phyloP scores from a whole-genome alignment of 805 yeast species.

The Kodamaea lidongshanica region DNA sequence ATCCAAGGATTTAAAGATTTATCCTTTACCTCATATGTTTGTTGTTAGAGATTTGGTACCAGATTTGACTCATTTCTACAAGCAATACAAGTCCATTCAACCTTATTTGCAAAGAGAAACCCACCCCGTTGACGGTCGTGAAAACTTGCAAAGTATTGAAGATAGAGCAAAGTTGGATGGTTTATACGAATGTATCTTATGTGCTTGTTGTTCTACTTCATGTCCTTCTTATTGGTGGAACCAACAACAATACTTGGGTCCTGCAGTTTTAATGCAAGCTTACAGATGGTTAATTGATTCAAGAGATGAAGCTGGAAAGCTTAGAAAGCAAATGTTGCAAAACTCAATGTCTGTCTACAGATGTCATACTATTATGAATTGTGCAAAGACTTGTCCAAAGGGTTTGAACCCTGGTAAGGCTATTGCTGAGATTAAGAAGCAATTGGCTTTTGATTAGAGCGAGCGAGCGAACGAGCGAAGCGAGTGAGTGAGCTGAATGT shows the following conservation, averaged over 20 bases:
- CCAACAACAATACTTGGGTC: constrained; percentile 96
- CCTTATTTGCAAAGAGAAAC: constrained; percentile 86
- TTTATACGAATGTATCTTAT: constrained; percentile 91
- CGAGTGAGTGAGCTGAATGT: no score
- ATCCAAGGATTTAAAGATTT: constrained; percentile 73
- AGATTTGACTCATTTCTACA: constrained; percentile 94
- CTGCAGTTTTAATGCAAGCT: constrained; percentile 98
- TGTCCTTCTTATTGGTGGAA: constrained; percentile 99
- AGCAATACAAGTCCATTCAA: constrained; percentile 96
- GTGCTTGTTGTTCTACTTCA: constrained; percentile 98
- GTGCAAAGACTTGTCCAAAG: constrained; percentile 97
- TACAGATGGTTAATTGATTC: constrained; percentile 98
- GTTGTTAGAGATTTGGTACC: constrained; percentile 97
- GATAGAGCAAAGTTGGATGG: constrained; percentile 97
- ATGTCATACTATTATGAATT: constrained; percentile 99
- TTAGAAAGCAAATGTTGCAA: constrained; percentile 84
- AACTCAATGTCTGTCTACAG: constrained; percentile 97
- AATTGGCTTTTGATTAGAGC: constrained; percentile 67
- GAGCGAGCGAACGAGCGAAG: no score
- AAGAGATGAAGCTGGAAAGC: constrained; percentile 81
- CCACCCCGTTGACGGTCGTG: constrained; percentile 84
- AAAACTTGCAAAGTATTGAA: constrained; percentile 81
- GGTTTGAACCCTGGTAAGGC: constrained; percentile 97
- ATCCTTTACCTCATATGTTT: constrained; percentile 97
- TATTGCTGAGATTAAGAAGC: constrained; percentile 94